These are phyloP conservation scores for Eleusine coracana DNA, from an alignment of 176 grass and related monocot genomes.

Conservation along the genomic window DNA sequence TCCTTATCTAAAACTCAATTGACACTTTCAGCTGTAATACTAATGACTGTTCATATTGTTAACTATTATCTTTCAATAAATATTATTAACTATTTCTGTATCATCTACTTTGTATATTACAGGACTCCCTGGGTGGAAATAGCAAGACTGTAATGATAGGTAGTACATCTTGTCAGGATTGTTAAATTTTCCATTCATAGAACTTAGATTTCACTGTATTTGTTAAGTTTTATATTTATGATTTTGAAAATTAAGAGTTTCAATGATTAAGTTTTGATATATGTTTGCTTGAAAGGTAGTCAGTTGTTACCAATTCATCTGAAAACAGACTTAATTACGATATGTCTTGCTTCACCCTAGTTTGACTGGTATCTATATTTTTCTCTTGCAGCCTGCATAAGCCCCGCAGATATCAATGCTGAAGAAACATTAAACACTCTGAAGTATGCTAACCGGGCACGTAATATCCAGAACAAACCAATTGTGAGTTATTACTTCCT, in stretches of 20 bases:
- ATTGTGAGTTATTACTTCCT: conserved; percentile 65
- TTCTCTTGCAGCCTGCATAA: conserved; percentile 87
- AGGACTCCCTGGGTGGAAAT: conserved; percentile 99
- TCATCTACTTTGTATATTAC: conserved; percentile 35
- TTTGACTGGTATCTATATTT: conserved; percentile 40
- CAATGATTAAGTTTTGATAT: background rate
- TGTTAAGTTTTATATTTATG: conserved; percentile 8
- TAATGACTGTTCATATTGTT: background rate
- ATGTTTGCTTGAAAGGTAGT: background rate
- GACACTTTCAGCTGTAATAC: background rate
- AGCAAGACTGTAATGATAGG: conserved; percentile 99
- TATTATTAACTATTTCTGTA: background rate
- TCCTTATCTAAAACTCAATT: background rate
- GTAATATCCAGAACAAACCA: conserved; percentile 97
- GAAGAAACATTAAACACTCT: conserved; percentile 98
- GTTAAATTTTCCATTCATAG: background rate
- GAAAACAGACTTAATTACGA: background rate
- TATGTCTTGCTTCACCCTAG: conserved; percentile 22
- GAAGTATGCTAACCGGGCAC: conserved; percentile 99
- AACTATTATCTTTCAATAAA: too few species aligned
- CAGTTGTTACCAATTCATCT: background rate
- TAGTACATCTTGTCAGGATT: conserved; percentile 44
- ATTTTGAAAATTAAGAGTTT: background rate
- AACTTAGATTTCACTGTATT: background rate
- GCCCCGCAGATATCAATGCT: conserved; percentile 98